Evolutionary conservation across 129 eudicot species (phyloP), one percentile per base, ranked within the genome.

Genomic region (Mikania micrantha): DNA sequence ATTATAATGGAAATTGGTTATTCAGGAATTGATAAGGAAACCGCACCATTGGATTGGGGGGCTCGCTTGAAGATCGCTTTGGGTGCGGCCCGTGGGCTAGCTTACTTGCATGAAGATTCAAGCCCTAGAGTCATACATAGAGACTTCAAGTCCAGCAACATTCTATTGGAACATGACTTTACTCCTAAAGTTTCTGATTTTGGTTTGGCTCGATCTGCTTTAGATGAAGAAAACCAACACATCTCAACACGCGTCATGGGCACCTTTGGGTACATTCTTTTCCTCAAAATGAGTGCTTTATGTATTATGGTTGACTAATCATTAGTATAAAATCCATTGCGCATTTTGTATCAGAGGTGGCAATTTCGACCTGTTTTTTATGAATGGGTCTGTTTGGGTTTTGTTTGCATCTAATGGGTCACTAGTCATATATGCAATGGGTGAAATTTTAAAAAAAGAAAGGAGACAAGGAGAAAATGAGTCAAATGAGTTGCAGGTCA

Each of bases 231-330:
- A n/a, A 87, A 85, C 75, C 83, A 64, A 66, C 95, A 91, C 88
- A 87, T 91, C 19, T 91, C 97, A 0, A 91, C 97, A 4, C 96
- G 95, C 31, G 94, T 91, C 64, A 91, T 91, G 97, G 97, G 94
- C 57, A 91, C 97, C 61, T 91, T 91, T 17, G 96, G 97, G 97
- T 91, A 85, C 44, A 2, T 19, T 74, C 42, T 65, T 38, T 4
- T 53, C 60, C 50, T 69, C 50, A 35, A 36, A 59, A 21, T 38
- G 39, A 41, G 24, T 16, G 22, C 5, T 19, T 67, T 27, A 27
- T 44, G 50, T 12, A 4, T 57, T 59, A 15, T 31, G 22, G 40
- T 29, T 28, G 21, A 15, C 64, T 2, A 12, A 5, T 58, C 22
- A 9, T 21, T 15, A 22, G 0, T 52, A 7, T 11, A 52, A 52